A percentile compares a stretch with the other conserved stretches of the same genome.
Conservation (phyloP, 2,329 filamentous ascomycete species). For the Emmonsiellopsis sp. region DNA sequence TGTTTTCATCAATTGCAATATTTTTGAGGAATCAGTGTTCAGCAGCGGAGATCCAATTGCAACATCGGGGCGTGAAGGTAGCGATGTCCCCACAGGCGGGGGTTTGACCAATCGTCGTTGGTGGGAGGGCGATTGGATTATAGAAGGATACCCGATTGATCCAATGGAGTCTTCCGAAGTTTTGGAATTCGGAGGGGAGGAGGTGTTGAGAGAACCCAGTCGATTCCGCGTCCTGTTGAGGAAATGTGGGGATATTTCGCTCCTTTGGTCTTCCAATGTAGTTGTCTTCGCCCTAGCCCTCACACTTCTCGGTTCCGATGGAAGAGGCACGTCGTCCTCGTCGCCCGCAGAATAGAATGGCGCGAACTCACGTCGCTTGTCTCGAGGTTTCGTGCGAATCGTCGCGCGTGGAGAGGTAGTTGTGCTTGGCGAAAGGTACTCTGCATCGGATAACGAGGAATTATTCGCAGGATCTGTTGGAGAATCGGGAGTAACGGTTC, state of each 20-base stretch:
- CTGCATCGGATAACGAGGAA: conserved; percentile 30
- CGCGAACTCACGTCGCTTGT: conserved; percentile 23
- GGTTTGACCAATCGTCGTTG: conserved; percentile 25
- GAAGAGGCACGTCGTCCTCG: conserved; percentile 23
- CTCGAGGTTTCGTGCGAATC: conserved; percentile 23
- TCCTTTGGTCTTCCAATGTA: conserved; percentile 33
- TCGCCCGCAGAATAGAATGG: conserved; percentile 22
- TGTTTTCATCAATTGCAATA: conserved; percentile 43
- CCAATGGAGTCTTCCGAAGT: conserved; percentile 28
- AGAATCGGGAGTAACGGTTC: conserved; percentile 39
- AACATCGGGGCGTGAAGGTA: conserved; percentile 20
- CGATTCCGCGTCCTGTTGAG: conserved; percentile 25
- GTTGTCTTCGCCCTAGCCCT: conserved; percentile 32
- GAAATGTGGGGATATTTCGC: conserved; percentile 26
- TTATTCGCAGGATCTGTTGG: conserved; percentile 24
- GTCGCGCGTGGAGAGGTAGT: conserved; percentile 28
- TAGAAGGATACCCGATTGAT: conserved; percentile 41
- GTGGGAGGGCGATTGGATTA: conserved; percentile 32
- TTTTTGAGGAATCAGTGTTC: conserved; percentile 38
- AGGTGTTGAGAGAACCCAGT: conserved; percentile 32
- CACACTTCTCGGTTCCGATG: conserved; percentile 21
- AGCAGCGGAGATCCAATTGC: conserved; percentile 28
- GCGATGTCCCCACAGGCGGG: conserved; percentile 19
- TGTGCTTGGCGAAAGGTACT: conserved; percentile 21
- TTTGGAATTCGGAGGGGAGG: conserved; percentile 21